These are phyloP conservation scores for Rhazya stricta DNA, from an alignment of 257 asterid genomes.

Conservation along the genomic window DNA sequence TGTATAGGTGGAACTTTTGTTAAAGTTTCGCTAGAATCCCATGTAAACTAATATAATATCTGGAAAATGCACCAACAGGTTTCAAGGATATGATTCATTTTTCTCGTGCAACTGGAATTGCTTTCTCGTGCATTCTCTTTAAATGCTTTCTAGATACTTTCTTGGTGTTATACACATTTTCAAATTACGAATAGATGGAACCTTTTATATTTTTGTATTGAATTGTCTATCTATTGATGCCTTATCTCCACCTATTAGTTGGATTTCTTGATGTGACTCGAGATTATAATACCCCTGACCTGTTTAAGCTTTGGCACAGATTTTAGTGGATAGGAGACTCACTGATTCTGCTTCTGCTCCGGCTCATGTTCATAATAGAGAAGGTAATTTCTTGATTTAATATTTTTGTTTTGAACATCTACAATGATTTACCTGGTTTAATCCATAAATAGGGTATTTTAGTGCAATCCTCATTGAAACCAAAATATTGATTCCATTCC, in stretches of 20 bases:
- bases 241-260: background rate
- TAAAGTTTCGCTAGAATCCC: background rate
- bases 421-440: background rate
- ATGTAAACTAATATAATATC: background rate
- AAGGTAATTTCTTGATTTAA: conserved; percentile 38
- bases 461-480: background rate
- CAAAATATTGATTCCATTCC: background rate
- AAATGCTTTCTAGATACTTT: background rate
- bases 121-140: background rate
- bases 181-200: background rate
- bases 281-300: background rate
- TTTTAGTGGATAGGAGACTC: conserved; percentile 57
- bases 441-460: background rate
- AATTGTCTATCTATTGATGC: background rate
- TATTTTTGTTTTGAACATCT: background rate
- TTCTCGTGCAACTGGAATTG: background rate
- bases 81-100: background rate
- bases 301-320: conserved; percentile 32
- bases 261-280: background rate
- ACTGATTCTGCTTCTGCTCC: conserved; percentile 42
- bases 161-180: background rate
- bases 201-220: background rate
- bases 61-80: background rate
- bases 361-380: conserved; percentile 34
- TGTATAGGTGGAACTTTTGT: background rate